A percentile compares a stretch with the other conserved stretches of the same genome.
phyloP scores from a whole-genome alignment of 2,329 filamentous ascomycete species.

The Mariannaea elegans region DNA sequence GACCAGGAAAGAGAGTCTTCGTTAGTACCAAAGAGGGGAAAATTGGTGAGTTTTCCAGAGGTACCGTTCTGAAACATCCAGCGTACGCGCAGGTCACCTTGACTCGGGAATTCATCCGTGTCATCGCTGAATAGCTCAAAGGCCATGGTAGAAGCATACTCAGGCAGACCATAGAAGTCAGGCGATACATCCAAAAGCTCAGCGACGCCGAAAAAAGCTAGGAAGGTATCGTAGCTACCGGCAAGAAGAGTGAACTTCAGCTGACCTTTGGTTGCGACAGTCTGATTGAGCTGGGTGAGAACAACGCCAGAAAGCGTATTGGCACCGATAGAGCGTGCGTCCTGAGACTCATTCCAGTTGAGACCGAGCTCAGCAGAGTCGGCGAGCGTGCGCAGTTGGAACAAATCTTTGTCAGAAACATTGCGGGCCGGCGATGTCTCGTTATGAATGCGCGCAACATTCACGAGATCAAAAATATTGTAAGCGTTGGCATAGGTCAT shows the following conservation, averaged over 20 bases:
- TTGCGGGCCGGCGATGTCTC: conserved; percentile 41
- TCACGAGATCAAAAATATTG: conserved; percentile 48
- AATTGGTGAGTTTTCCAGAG: conserved; percentile 37
- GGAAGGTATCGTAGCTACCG: conserved; percentile 48
- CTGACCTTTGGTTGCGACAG: conserved; percentile 40
- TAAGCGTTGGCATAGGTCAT: conserved; percentile 48
- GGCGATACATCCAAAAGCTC: conserved; percentile 39
- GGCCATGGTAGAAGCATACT: conserved; percentile 48
- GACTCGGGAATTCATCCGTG: conserved; percentile 38
- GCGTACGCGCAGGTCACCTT: conserved; percentile 43
- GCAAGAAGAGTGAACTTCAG: conserved; percentile 47
- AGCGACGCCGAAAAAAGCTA: conserved; percentile 46
- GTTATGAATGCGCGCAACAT: conserved; percentile 47
- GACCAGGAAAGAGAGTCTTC: conserved; percentile 43
- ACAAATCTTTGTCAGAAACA: conserved; percentile 44
- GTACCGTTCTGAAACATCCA: conserved; percentile 49
- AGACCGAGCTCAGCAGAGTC: conserved; percentile 44
- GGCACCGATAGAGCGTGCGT: conserved; percentile 42
- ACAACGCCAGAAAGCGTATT: conserved; percentile 44
- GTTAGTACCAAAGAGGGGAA: conserved; percentile 42
- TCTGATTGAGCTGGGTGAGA: conserved; percentile 44
- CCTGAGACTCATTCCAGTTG: conserved; percentile 44
- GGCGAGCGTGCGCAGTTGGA: conserved; percentile 45
- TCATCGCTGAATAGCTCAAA: conserved; percentile 46
- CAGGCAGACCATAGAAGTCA: conserved; percentile 45